These are phyloP conservation scores for Trypethelium eluteriae DNA, from an alignment of 495 filamentous ascomycete genomes.

Conservation along the genomic window DNA sequence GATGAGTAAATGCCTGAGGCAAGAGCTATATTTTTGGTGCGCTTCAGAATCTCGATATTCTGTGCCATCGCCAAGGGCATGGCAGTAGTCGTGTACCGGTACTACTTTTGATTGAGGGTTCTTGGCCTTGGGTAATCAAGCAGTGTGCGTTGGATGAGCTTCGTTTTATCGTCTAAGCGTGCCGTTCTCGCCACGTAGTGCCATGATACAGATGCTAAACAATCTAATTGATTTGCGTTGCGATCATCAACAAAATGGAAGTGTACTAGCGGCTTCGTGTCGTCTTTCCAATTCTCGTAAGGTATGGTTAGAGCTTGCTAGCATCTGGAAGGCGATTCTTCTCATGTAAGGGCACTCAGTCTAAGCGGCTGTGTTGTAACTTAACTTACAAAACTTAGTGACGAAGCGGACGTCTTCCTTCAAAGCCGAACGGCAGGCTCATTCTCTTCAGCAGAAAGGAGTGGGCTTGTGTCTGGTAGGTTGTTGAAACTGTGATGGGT, in stretches of 20 bases:
- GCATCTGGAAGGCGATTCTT: constrained; percentile 23
- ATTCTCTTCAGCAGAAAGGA: constrained; percentile 14
- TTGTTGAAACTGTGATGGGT: neutral
- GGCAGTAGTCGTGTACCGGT: neutral
- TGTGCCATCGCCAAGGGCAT: constrained; percentile 7
- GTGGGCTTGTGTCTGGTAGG: constrained; percentile 22
- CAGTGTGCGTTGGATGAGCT: neutral
- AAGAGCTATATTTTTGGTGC: neutral
- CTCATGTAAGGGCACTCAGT: constrained; percentile 23
- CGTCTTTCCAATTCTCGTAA: neutral
- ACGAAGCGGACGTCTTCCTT: constrained; percentile 27
- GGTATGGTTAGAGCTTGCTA: constrained; percentile 16
- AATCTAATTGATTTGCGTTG: neutral
- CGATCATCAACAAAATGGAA: neutral
- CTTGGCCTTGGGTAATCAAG: neutral
- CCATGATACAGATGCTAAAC: constrained; percentile 7
- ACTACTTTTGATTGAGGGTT: neutral
- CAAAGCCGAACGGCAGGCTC: constrained; percentile 10
- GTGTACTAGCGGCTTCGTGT: neutral
- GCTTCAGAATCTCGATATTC: constrained; percentile 1
- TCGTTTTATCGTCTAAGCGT: neutral
- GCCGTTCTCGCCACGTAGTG: neutral
- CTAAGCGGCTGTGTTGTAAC: neutral
- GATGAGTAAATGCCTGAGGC: neutral
- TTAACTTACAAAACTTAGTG: constrained; percentile 12